Evolutionary conservation across 1,284 basidiomycete genomes (phyloP).

Genomic region (Ganoderma meredithae): DNA sequence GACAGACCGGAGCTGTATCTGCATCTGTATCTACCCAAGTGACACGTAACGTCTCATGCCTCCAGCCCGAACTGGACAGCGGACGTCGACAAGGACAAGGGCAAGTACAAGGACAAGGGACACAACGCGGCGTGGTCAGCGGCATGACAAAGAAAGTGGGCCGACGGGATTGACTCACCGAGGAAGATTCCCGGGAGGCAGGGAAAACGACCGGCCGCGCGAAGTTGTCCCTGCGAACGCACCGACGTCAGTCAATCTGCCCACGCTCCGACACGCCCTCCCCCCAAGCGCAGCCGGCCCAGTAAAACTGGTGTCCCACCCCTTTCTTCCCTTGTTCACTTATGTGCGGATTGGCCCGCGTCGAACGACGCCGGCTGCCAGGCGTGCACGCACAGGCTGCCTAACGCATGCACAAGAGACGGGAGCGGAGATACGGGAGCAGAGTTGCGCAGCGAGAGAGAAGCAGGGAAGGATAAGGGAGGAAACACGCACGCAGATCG

Average conservation of each 20-base stretch:
- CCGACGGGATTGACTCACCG: conserved; percentile 34
- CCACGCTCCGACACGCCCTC: conserved; percentile 17
- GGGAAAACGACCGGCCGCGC: conserved; percentile 38
- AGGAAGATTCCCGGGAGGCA: conserved; percentile 34
- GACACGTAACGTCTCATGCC: conserved; percentile 20
- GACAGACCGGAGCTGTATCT: conserved; percentile 8
- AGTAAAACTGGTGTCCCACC: neutral
- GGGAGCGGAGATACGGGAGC: conserved; percentile 1
- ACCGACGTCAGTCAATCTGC: conserved; percentile 20
- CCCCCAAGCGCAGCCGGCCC: conserved; percentile 10
- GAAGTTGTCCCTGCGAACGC: conserved; percentile 36
- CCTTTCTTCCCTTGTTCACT: neutral
- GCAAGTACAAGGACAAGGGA: too few relatives aligned
- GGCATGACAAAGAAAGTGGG: conserved; percentile 24
- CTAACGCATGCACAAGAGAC: neutral
- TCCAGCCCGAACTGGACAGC: conserved; percentile 23
- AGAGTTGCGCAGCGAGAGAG: neutral
- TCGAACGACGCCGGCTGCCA: neutral
- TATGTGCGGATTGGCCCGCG: conserved; percentile 7
- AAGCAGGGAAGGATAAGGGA: neutral
- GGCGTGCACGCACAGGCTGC: neutral
- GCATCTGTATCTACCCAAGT: conserved; percentile 4
- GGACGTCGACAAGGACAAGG: too few relatives aligned
- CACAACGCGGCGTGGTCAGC: conserved; percentile 15
- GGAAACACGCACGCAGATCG: conserved; percentile 70